Percentiles rank a stretch among this genome's conserved stretches.
These are phyloP conservation scores for Fonsecaea pugnacius DNA, from an alignment of 2,329 filamentous ascomycete species.

Conservation along the genomic window DNA sequence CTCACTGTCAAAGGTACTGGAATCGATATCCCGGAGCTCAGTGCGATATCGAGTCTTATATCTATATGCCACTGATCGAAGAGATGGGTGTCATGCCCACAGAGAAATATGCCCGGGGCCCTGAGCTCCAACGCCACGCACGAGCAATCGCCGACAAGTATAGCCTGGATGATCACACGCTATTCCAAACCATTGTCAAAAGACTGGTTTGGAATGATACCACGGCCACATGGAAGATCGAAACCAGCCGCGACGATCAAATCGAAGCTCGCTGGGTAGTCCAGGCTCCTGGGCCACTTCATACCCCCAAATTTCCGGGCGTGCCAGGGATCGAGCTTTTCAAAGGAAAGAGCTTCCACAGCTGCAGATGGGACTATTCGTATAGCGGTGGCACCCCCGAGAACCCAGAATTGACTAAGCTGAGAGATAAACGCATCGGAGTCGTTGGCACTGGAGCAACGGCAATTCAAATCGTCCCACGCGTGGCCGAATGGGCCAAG, in stretches of 20 bases:
- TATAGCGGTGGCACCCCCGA: slow-evolving; percentile 45
- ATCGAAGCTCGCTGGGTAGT: slow-evolving; percentile 47
- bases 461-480: slow-evolving; percentile 26
- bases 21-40: slow-evolving; percentile 36
- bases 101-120: slow-evolving; percentile 22
- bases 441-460: slow-evolving; percentile 32
- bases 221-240: slow-evolving; percentile 43
- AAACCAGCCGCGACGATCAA: slow-evolving; percentile 32
- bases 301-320: not conserved
- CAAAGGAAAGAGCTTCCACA: slow-evolving; percentile 8
- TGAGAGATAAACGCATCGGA: slow-evolving; percentile 25
- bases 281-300: not conserved
- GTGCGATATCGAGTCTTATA: slow-evolving; percentile 63
- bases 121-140: slow-evolving; percentile 18
- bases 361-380: slow-evolving; percentile 5
- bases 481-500: slow-evolving; percentile 47
- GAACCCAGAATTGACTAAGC: slow-evolving; percentile 46
- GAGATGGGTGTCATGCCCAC: slow-evolving; percentile 30
- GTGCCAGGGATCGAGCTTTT: not conserved
- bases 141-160: slow-evolving; percentile 19
- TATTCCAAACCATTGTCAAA: slow-evolving; percentile 27
- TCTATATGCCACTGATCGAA: slow-evolving; percentile 32
- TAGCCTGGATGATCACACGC: slow-evolving; percentile 14
- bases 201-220: slow-evolving; percentile 28
- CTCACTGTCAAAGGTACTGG: slow-evolving; percentile 30